phyloP scores from a whole-genome alignment of 768 basidiomycete species.

The Tephrocybe rancida region DNA sequence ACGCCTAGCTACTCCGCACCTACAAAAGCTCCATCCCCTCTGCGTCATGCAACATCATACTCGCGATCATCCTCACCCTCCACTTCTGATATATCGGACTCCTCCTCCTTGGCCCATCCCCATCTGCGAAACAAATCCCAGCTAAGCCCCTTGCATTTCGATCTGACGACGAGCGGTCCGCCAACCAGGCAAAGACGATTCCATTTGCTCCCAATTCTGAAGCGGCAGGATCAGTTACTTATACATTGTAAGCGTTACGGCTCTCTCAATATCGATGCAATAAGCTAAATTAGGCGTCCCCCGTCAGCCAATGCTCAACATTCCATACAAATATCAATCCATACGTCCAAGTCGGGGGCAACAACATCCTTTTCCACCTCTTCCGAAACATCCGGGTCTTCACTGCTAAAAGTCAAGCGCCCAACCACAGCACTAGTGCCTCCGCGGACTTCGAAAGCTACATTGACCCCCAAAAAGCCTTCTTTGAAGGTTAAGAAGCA shows the following conservation, averaged over 20 bases:
- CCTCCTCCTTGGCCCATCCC: not conserved
- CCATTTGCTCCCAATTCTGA: slow-evolving; percentile 5
- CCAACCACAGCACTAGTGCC: not conserved
- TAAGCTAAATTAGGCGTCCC: not conserved
- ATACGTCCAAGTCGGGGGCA: slow-evolving; percentile 7
- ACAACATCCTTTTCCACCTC: slow-evolving; percentile 10
- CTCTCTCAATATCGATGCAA: not conserved
- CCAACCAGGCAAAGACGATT: slow-evolving; percentile 5
- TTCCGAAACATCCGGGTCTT: slow-evolving; percentile 10
- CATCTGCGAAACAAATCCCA: slow-evolving; percentile 1
- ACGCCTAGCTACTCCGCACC: slow-evolving; percentile 11
- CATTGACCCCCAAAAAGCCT: slow-evolving; percentile 3
- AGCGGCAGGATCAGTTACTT: slow-evolving; percentile 3
- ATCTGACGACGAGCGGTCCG: not conserved
- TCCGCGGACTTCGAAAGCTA: slow-evolving; percentile 11
- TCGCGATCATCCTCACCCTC: slow-evolving; percentile 1
- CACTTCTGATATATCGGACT: not conserved
- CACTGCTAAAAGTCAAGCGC: not conserved
- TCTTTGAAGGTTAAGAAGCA: slow-evolving; percentile 10
- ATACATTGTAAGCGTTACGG: slow-evolving; percentile 2
- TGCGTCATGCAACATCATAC: slow-evolving; percentile 17
- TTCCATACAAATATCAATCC: slow-evolving; percentile 11
- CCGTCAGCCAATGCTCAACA: slow-evolving; percentile 4
- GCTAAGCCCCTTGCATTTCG: slow-evolving; percentile 2
- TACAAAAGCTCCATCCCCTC: slow-evolving; percentile 14